phyloP scores from a whole-genome alignment of 805 yeast species.

The Scheffersomyces spartinae region DNA sequence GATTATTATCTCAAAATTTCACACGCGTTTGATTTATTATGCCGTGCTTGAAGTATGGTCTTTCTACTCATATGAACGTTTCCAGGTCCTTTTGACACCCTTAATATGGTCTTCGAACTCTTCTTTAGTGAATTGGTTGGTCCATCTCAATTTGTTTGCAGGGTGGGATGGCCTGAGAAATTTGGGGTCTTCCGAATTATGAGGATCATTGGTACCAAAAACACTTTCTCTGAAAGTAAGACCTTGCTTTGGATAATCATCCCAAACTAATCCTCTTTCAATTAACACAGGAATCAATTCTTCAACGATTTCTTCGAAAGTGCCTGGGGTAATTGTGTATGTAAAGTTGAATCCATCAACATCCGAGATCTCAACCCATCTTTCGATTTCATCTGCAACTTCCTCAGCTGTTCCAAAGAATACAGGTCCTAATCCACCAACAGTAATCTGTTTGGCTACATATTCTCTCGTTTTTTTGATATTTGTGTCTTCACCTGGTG shows the following conservation, averaged over 20 bases:
- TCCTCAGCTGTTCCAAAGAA: slow-evolving; percentile 23
- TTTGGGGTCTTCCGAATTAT: slow-evolving; percentile 9
- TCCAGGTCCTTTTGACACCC: too few species aligned
- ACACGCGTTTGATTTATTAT: too few species aligned
- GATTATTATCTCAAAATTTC: too few species aligned
- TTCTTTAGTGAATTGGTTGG: too few species aligned
- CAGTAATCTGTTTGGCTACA: slow-evolving; percentile 17
- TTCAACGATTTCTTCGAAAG: slow-evolving; percentile 26
- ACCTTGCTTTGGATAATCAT: slow-evolving; percentile 21
- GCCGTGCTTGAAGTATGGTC: too few species aligned
- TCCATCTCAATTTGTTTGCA: slow-evolving; percentile 10
- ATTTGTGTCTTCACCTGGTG: slow-evolving; percentile 12
- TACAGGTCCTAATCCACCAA: slow-evolving; percentile 20
- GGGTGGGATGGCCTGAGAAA: slow-evolving; percentile 11
- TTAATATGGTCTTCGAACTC: too few species aligned
- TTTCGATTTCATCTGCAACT: slow-evolving; percentile 28
- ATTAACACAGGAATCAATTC: slow-evolving; percentile 24
- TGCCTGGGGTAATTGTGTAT: slow-evolving; percentile 23
- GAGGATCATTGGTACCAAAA: slow-evolving; percentile 14
- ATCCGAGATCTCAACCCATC: slow-evolving; percentile 25
- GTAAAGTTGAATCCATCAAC: slow-evolving; percentile 34
- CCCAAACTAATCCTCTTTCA: slow-evolving; percentile 20
- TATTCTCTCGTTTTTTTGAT: slow-evolving; percentile 10
- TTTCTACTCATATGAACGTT: too few species aligned
- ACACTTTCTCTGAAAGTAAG: slow-evolving; percentile 27